phyloP scores from a whole-genome alignment of 1,284 basidiomycete genomes.

The Cryptococcus sp. region DNA sequence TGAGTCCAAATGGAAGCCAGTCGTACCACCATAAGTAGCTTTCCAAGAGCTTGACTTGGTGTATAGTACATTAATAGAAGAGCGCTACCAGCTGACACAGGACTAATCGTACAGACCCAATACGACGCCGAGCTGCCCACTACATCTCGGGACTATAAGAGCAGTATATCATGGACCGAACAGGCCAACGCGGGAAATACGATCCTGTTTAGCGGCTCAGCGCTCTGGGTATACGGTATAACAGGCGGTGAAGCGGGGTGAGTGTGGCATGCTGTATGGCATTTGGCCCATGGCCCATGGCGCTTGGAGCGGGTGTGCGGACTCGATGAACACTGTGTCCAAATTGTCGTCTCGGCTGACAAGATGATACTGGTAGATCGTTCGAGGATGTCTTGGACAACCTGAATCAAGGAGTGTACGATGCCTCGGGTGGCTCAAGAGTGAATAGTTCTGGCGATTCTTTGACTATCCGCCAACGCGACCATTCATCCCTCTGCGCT shows the following conservation, averaged over 20 bases:
- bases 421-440: conserved; percentile 25
- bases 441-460: conserved; percentile 18
- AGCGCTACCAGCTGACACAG: no score
- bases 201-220: conserved; percentile 31
- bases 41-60: no score
- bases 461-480: neutral
- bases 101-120: conserved; percentile 20
- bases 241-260: conserved; percentile 32
- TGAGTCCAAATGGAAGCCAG: conserved; percentile 14
- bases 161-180: conserved; percentile 39
- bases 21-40: no score
- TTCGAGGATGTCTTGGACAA: conserved; percentile 39
- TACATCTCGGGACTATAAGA: conserved; percentile 22
- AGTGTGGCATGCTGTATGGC: neutral
- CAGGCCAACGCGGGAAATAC: conserved; percentile 22
- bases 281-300: no score
- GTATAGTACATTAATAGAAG: no score
- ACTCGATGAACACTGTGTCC: no score
- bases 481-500: conserved; percentile 8
- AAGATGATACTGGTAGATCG: conserved; percentile 12
- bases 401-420: conserved; percentile 25
- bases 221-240: conserved; percentile 38
- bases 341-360: no score
- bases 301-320: no score
- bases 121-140: conserved; percentile 22